Evolutionary conservation across 2,329 filamentous ascomycete genomes (phyloP), one percentile per base, ranked within the genome.

Genomic region (Claviceps sp.): DNA sequence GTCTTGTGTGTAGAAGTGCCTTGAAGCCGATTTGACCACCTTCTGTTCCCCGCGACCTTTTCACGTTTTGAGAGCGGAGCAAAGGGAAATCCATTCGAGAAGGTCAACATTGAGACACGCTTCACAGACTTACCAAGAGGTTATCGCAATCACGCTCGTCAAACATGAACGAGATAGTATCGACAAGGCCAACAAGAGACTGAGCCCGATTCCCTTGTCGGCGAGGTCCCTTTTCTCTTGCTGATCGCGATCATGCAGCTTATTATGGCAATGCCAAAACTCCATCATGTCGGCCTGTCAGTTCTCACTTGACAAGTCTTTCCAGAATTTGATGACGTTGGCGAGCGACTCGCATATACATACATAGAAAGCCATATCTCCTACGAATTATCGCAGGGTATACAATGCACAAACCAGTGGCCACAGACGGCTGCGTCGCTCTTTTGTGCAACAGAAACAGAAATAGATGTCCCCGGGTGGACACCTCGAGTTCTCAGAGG

Each of bases 181-280:
- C 89, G 50, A 97, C 83, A 57, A 96, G 83, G 0, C 88, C n/a
- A n/a, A n/a, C n/a, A n/a, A n/a, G n/a, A n/a, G n/a, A n/a, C n/a
- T n/a, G n/a, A n/a, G n/a, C n/a, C n/a, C n/a, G n/a, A n/a, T n/a
- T n/a, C n/a, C 66, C 17, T 76, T 68, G 23, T n/a, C n/a, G n/a
- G n/a, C n/a, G n/a, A n/a, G n/a, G n/a, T n/a, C n/a, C n/a, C n/a
- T n/a, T n/a, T 76, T 60, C 36, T 73, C 62, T 43, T 72, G 67
- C 36, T 65, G 56, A 20, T 66, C 66, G 54, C 80, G 72, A 51
- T 81, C 73, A 54, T 82, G 76, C 42, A 93, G 93, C 67, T n/a
- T n/a, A n/a, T 97, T 97, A 67, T 98, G 93, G 62, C 93, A 98
- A 67, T 98, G 94, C 93, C 93, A 98, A 59, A 98, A 95, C 66